Evolutionary conservation across 2,329 filamentous ascomycete species (phyloP).

Genomic region (Colletotrichum spaethianum): DNA sequence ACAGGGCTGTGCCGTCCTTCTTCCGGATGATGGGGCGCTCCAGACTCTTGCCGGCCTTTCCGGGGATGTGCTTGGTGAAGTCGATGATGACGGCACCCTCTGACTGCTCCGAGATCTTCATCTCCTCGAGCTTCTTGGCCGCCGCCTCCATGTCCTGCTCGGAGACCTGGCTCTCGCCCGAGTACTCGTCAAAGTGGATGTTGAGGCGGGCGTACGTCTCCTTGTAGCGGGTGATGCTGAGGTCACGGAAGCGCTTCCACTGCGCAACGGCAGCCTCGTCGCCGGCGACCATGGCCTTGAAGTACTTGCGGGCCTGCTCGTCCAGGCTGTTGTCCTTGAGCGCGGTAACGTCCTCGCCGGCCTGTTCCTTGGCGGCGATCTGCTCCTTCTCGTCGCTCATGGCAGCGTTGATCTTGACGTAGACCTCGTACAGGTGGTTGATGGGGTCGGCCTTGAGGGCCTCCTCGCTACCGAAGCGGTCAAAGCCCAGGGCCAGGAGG

Average conservation of each 20-base stretch:
- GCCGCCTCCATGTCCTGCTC: conserved; percentile 76
- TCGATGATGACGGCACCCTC: conserved; percentile 82
- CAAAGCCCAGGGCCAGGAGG: conserved; percentile 81
- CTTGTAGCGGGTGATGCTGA: conserved; percentile 77
- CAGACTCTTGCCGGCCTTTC: conserved; percentile 77
- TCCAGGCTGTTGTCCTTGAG: conserved; percentile 73
- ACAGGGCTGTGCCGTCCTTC: conserved; percentile 81
- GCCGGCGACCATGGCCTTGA: conserved; percentile 79
- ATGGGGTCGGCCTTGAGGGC: conserved; percentile 81
- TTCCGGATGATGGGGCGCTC: conserved; percentile 81
- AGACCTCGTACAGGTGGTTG: conserved; percentile 86
- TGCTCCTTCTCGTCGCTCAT: conserved; percentile 76
- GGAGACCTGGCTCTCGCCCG: conserved; percentile 81
- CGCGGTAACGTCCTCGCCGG: conserved; percentile 64
- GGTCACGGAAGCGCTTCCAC: conserved; percentile 77
- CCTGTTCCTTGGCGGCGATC: conserved; percentile 70
- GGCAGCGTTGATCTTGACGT: conserved; percentile 82
- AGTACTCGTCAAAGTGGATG: conserved; percentile 80
- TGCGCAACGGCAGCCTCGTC: conserved; percentile 72
- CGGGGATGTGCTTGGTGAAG: conserved; percentile 76
- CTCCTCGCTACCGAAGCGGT: conserved; percentile 82
- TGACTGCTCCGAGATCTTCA: conserved; percentile 76
- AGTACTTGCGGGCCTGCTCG: conserved; percentile 81
- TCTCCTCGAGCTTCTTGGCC: conserved; percentile 73
- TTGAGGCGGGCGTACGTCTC: conserved; percentile 79